Percentiles rank a stretch among this genome's conserved stretches.
Evolutionary conservation across 305 asterid species (phyloP).

Genomic region (Fraxinus floribunda): DNA sequence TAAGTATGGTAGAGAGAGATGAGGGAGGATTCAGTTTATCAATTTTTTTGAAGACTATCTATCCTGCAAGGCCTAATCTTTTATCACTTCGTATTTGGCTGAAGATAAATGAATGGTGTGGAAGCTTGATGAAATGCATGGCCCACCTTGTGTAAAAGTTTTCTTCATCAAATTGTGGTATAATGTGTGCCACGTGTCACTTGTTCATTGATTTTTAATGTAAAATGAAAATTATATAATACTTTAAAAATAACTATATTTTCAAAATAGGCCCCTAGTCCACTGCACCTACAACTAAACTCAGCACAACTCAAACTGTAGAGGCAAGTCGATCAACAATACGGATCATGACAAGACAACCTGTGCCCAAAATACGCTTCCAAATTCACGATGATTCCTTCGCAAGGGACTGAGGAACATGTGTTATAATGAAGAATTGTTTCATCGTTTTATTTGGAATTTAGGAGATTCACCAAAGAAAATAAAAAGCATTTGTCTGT

Average conservation of each 20-base stretch:
- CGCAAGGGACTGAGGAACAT: not conserved
- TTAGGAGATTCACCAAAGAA: not conserved
- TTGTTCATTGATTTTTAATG: constrained; percentile 2
- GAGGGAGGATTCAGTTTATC: not conserved
- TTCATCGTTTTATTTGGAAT: not conserved
- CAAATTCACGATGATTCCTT: not conserved
- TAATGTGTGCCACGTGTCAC: not conserved
- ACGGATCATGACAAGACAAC: not conserved
- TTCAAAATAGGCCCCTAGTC: not conserved
- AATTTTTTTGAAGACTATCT: constrained; percentile 4
- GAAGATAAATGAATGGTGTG: not conserved
- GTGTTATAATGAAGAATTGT: not conserved
- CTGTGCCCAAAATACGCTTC: not conserved
- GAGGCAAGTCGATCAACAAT: not conserved
- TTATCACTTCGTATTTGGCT: not conserved
- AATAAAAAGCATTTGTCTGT: not conserved
- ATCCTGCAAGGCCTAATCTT: not conserved
- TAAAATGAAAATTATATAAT: not conserved
- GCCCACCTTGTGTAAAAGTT: not conserved
- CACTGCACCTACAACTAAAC: not conserved
- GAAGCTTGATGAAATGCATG: not conserved
- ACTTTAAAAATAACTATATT: not conserved
- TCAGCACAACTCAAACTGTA: not conserved
- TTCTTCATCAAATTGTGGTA: not conserved
- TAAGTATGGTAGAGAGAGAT: not conserved